Conservation (phyloP, 2,329 filamentous ascomycete species). For the Claviceps pusilla region DNA sequence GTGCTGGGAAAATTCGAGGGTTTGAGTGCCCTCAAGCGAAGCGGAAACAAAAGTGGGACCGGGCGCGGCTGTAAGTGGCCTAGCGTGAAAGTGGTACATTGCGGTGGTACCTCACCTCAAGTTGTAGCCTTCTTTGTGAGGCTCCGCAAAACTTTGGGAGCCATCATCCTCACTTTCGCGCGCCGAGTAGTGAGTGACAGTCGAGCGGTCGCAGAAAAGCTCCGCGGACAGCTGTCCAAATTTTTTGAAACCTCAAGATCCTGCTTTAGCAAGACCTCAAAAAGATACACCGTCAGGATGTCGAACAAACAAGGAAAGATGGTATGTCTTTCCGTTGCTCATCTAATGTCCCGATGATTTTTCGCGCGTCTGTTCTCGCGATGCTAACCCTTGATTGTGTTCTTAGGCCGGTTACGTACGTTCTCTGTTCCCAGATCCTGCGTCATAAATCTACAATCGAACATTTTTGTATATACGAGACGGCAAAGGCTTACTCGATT, state of each 20-base stretch:
- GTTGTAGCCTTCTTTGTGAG: constrained; percentile 24
- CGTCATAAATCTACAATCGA: background rate
- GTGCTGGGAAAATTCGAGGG: constrained; percentile 23
- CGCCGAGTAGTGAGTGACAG: constrained; percentile 25
- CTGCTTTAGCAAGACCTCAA: constrained; percentile 18
- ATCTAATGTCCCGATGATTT: constrained; percentile 19
- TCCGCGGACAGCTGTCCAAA: constrained; percentile 20
- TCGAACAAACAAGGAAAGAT: constrained; percentile 93
- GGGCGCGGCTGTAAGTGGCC: constrained; percentile 1
- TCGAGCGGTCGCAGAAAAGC: constrained; percentile 25
- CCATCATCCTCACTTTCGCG: constrained; percentile 22
- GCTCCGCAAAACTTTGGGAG: constrained; percentile 32
- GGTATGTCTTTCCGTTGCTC: constrained; percentile 46
- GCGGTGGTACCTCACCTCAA: constrained; percentile 14
- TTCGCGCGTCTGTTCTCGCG: constrained; percentile 26
- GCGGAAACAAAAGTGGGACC: constrained; percentile 11
- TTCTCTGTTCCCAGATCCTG: constrained; percentile 12
- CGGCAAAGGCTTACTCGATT: constrained; percentile 3
- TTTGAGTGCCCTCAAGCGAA: constrained; percentile 25
- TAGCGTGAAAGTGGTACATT: constrained; percentile 18
- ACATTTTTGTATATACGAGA: constrained; percentile 15
- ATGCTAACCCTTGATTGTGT: constrained; percentile 41
- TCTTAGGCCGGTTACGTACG: constrained; percentile 56
- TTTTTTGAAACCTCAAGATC: constrained; percentile 27
- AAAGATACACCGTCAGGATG: constrained; percentile 16